phyloP scores from a whole-genome alignment of 2,329 filamentous ascomycete species.

The Aspergillus puulaauensis region DNA sequence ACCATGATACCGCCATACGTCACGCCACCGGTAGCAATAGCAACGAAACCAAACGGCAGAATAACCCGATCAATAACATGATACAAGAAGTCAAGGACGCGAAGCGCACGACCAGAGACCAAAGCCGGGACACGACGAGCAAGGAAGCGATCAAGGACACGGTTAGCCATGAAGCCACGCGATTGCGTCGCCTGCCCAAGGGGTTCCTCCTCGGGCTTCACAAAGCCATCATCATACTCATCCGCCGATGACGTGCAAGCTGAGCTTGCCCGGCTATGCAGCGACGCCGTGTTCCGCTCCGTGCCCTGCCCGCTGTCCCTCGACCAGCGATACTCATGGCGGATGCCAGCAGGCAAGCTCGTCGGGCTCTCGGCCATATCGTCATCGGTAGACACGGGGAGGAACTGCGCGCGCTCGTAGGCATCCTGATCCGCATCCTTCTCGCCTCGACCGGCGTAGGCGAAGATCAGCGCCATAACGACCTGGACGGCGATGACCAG shows the following conservation, averaged over 20 bases:
- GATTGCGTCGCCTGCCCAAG: constrained; percentile 38
- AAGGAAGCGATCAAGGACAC: constrained; percentile 52
- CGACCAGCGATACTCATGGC: constrained; percentile 58
- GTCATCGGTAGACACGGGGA: constrained; percentile 60
- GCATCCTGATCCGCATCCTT: constrained; percentile 19
- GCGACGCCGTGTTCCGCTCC: constrained; percentile 65
- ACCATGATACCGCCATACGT: constrained; percentile 84
- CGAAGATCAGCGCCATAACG: constrained; percentile 64
- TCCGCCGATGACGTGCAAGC: constrained; percentile 49
- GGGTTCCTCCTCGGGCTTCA: constrained; percentile 45
- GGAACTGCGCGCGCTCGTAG: constrained; percentile 59
- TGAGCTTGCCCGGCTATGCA: constrained; percentile 65
- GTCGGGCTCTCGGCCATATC: constrained; percentile 52
- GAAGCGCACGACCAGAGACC: constrained; percentile 58
- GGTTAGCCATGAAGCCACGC: constrained; percentile 46
- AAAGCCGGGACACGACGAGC: constrained; percentile 55
- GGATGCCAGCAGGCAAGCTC: constrained; percentile 37
- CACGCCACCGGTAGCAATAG: constrained; percentile 69
- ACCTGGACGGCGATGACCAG: constrained; percentile 71
- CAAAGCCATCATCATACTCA: constrained; percentile 53
- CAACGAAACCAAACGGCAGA: constrained; percentile 73
- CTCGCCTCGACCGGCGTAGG: constrained; percentile 53
- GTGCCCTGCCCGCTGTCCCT: constrained; percentile 74
- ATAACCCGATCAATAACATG: constrained; percentile 72
- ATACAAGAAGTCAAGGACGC: constrained; percentile 60